phyloP scores from a whole-genome alignment of 139 green algal species.

The Coelastrella sp. region DNA sequence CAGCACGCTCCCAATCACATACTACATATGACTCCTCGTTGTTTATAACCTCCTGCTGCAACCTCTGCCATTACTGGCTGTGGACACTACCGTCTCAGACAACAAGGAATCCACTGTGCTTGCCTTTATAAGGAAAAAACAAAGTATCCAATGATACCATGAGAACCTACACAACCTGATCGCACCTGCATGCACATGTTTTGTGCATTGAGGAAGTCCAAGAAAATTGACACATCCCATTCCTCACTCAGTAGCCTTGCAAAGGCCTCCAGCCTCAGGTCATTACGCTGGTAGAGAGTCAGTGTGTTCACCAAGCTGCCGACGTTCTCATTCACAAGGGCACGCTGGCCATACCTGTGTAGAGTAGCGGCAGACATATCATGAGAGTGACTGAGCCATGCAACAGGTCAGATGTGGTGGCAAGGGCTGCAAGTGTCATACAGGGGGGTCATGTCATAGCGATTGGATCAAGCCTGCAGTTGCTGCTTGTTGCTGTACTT shows the following conservation, averaged over 20 bases:
- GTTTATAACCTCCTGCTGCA: too few relatives aligned
- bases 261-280: slow-evolving; percentile 63
- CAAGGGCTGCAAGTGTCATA: too few relatives aligned
- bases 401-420: not conserved
- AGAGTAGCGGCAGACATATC: not conserved
- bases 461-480: too few relatives aligned
- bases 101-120: too few relatives aligned
- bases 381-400: not conserved
- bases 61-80: too few relatives aligned
- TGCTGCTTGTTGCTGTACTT: too few relatives aligned
- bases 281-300: slow-evolving; percentile 49
- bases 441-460: too few relatives aligned
- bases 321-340: slow-evolving; percentile 64
- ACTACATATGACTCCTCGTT: too few relatives aligned
- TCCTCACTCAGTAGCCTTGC: slow-evolving; percentile 65
- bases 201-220: slow-evolving; percentile 59
- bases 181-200: slow-evolving; percentile 55
- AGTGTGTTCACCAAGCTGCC: slow-evolving; percentile 68
- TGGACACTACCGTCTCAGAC: too few relatives aligned
- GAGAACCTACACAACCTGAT: not conserved
- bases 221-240: slow-evolving; percentile 64
- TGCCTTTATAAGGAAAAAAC: too few relatives aligned
- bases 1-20: too few relatives aligned
- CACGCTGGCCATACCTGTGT: slow-evolving; percentile 57
- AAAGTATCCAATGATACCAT: too few relatives aligned